Conservation (phyloP, 2,329 filamentous ascomycete species). For the Botrytis medusae region DNA sequence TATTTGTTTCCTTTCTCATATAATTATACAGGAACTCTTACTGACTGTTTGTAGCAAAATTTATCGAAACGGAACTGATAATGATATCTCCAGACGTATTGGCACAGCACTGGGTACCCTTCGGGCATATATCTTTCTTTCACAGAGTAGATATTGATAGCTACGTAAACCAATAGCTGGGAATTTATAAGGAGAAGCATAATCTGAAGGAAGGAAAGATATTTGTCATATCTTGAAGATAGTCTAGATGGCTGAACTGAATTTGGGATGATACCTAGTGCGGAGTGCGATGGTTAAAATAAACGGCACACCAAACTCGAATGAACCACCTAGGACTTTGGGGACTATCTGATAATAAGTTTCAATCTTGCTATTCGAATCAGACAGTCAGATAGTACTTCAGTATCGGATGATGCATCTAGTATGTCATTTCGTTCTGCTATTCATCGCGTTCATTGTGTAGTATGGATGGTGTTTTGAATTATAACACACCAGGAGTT, state of each 20-base stretch:
- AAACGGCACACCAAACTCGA: neutral
- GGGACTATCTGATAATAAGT: neutral
- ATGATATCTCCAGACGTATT: constrained; percentile 74
- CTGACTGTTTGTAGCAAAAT: constrained; percentile 58
- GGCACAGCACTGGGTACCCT: constrained; percentile 77
- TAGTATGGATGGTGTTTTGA: neutral
- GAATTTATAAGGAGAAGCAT: neutral
- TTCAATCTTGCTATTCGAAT: neutral
- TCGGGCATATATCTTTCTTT: constrained; percentile 61
- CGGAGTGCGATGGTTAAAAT: neutral
- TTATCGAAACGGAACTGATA: constrained; percentile 73
- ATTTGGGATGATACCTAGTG: neutral
- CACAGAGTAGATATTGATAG: constrained; percentile 59
- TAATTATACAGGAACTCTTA: constrained; percentile 2
- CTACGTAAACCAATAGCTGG: constrained; percentile 37
- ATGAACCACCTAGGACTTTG: neutral
- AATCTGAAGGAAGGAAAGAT: neutral
- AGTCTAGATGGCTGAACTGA: neutral
- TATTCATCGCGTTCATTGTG: no score
- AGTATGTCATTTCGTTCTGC: neutral
- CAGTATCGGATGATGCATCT: neutral
- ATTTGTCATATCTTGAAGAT: neutral
- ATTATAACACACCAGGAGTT: neutral
- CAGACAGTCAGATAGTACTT: neutral
- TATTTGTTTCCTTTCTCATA: constrained; percentile 47